phyloP scores from a whole-genome alignment of 2,329 filamentous ascomycete genomes.

The Penicillium sp. region DNA sequence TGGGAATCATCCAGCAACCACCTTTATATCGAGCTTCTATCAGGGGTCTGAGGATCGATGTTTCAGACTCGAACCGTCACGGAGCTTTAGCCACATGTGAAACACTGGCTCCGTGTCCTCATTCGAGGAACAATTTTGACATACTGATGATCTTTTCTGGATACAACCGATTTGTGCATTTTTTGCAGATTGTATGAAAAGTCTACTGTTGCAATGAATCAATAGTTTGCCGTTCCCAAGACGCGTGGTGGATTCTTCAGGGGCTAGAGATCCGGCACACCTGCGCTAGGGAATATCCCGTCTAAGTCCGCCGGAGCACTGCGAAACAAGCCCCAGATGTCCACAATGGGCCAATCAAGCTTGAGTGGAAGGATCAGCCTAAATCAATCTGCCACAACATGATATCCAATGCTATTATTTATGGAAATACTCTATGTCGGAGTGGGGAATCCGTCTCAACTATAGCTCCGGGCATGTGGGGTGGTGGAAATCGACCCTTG shows the following conservation, averaged over 20 bases:
- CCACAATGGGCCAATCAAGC: not conserved
- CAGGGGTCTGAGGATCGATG: not conserved
- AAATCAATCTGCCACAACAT: not conserved
- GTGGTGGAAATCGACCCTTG: not conserved
- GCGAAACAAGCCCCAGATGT: not conserved
- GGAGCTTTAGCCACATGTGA: not conserved
- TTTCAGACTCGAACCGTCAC: not conserved
- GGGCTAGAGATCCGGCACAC: not conserved
- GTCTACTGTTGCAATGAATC: not conserved
- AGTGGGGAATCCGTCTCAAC: not conserved
- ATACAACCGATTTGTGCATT: not conserved
- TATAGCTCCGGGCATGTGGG: not conserved
- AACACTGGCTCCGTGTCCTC: constrained; percentile 1
- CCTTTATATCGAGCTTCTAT: not conserved
- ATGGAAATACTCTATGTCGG: not conserved
- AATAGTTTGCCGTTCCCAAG: not conserved
- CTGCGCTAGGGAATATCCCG: not conserved
- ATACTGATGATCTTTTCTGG: not conserved
- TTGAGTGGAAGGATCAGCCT: not conserved
- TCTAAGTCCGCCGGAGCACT: not conserved
- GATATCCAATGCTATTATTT: not conserved
- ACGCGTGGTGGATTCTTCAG: not conserved
- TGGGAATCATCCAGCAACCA: not conserved
- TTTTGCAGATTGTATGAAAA: not conserved
- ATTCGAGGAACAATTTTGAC: constrained; percentile 18